Evolutionary conservation across 192 early-diverging fungal genomes (phyloP), one percentile per base, ranked within the genome.

Genomic region (Allomyces macrogynus): DNA sequence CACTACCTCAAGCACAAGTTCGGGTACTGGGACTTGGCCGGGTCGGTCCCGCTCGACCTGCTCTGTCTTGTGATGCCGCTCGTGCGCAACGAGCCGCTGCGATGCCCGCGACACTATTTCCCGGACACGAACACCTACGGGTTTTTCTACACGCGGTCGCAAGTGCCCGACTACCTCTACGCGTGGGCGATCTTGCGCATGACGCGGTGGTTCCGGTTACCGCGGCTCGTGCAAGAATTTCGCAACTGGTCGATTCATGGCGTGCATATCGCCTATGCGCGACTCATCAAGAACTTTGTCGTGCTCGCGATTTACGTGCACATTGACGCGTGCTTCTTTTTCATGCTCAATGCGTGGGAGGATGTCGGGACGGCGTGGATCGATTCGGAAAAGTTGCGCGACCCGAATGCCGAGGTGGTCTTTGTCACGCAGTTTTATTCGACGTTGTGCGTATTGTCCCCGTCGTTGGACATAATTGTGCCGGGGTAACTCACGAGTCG

Each of bases 201-300:
- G n/a, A 68, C 68, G 14, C 68, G 68, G 2, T 69, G 70, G 22
- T 49, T 69, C 14, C 68, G 68, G 12, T 10, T 69, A 66, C 70
- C 26, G 7, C 11, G 23, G 24, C 62, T 69, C 18, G 10, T 67
- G 14, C 23, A 43, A 14, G 12, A 18, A 3, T 43, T 65, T 62
- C n/a, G 42, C 40, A 27, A 14, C 32, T 42, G 27, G 40, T 12
- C 23, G 18, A 14, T 68, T 18, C 43, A 26, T 4, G 26, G 24
- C 24, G 5, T 68, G 23, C 62, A 60, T 22, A 24, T 63, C 22
- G 24, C 68, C 1, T 63, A 68, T 54, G 7, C 60, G 43, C 68
- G 68, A 10, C 64, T 69, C 18, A 16, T 69, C 20, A 69, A 69
- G 27, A 69, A 57, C 64, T 60, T 66, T 26, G 11, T 66, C 20